Evolutionary conservation across 306 rosid genomes (phyloP).

Genomic region (Quercus suber): DNA sequence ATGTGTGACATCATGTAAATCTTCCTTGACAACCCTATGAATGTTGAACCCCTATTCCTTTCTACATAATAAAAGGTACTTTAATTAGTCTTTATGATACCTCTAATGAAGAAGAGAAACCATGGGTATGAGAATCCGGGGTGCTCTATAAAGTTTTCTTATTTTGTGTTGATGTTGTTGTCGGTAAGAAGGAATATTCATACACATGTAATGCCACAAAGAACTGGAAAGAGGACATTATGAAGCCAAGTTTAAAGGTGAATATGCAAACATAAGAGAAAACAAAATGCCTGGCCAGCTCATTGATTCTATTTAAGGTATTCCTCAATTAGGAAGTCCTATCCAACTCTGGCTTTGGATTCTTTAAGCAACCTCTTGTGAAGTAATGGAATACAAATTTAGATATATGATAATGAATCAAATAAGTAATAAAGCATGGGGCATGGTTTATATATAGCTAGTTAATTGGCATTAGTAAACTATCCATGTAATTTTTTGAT

Average conservation of each 20-base stretch:
- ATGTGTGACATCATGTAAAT: background rate
- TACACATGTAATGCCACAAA: slow-evolving; percentile 30
- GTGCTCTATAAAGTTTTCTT: background rate
- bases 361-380: background rate
- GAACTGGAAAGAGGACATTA: slow-evolving; percentile 26
- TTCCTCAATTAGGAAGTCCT: background rate
- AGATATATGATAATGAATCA: slow-evolving; percentile 3
- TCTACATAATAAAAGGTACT: background rate
- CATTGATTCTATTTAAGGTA: background rate
- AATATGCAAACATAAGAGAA: slow-evolving; percentile 26
- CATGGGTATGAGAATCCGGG: no score
- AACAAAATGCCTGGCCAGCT: slow-evolving; percentile 33
- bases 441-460: slow-evolving; percentile 18
- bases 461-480: no score
- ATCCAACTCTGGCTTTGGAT: slow-evolving; percentile 17
- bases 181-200: slow-evolving; percentile 42
- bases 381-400: slow-evolving; percentile 1
- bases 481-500: background rate
- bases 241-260: slow-evolving; percentile 14
- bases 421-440: slow-evolving; percentile 16
- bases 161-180: background rate
- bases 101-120: no score
- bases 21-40: background rate
- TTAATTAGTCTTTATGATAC: background rate
- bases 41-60: background rate